Conservation (phyloP, 164 flowering plant species). For the Echeveria elegans region DNA sequence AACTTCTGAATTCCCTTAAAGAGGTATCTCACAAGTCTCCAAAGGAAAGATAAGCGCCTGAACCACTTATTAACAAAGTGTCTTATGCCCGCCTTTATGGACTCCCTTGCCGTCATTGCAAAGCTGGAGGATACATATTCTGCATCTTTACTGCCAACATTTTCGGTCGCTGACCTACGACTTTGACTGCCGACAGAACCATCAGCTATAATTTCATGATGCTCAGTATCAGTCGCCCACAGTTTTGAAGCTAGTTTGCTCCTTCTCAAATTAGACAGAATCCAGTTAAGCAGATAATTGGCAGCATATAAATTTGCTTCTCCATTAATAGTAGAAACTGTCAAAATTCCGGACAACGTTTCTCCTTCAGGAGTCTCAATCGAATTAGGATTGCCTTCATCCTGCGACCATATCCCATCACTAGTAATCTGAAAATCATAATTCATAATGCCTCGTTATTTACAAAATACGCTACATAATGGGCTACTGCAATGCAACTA, state of each 20-base stretch:
- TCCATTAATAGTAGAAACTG: constrained; percentile 30
- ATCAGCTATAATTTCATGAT: constrained; percentile 40
- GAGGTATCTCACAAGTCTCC: constrained; percentile 34
- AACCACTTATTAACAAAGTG: constrained; percentile 57
- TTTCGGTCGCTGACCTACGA: constrained; percentile 27
- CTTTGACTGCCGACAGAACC: constrained; percentile 22
- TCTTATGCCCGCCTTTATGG: constrained; percentile 46
- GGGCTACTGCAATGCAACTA: no score
- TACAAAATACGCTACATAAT: no score
- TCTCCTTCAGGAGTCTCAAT: constrained; percentile 20
- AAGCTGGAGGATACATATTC: constrained; percentile 36
- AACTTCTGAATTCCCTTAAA: constrained; percentile 35
- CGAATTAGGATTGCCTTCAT: constrained; percentile 26
- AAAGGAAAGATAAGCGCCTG: constrained; percentile 47
- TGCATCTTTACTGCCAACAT: constrained; percentile 23
- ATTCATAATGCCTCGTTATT: not conserved
- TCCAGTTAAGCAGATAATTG: constrained; percentile 59
- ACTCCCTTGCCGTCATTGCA: constrained; percentile 42
- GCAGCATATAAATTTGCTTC: constrained; percentile 35
- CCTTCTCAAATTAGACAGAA: constrained; percentile 48
- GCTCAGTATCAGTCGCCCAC: constrained; percentile 50
- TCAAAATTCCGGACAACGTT: constrained; percentile 17
- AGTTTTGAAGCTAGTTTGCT: constrained; percentile 46
- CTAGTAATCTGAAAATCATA: constrained; percentile 49
- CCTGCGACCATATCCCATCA: constrained; percentile 64